Evolutionary conservation across 352 stramenopile genomes (phyloP).

Genomic region (Phytopythium vexans): DNA sequence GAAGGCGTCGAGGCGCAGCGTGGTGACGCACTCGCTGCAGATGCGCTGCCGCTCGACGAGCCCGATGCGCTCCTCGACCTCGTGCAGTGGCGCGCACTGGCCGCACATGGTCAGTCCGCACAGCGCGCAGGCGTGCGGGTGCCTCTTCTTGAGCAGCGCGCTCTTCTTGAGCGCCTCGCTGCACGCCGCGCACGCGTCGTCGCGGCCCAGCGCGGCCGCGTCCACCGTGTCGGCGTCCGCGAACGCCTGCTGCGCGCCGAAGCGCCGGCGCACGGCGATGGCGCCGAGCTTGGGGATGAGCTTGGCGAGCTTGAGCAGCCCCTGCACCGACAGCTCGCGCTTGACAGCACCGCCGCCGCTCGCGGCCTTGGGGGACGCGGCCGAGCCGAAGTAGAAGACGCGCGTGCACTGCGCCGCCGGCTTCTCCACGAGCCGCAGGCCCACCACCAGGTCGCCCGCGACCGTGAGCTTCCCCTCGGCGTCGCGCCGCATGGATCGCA

Average conservation of each 20-base stretch:
- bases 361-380: constrained; percentile 5
- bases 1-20: constrained; percentile 29
- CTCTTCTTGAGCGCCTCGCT: constrained; percentile 18
- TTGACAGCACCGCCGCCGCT: constrained; percentile 6
- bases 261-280: constrained; percentile 23
- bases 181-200: constrained; percentile 27
- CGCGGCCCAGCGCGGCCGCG: neutral
- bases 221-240: constrained; percentile 6
- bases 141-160: constrained; percentile 30
- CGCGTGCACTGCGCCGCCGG: constrained; percentile 18
- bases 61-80: constrained; percentile 37
- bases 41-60: constrained; percentile 33
- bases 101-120: constrained; percentile 34
- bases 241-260: constrained; percentile 21
- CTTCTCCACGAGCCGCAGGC: constrained; percentile 23
- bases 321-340: constrained; percentile 15
- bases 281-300: constrained; percentile 28
- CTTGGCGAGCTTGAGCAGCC: constrained; percentile 26
- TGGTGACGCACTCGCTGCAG: constrained; percentile 35
- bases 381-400: constrained; percentile 30
- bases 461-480: constrained; percentile 16
- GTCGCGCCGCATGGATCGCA: constrained; percentile 21
- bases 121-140: constrained; percentile 26
- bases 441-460: constrained; percentile 21
- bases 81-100: constrained; percentile 31